Evolutionary conservation across 2,329 filamentous ascomycete genomes (phyloP).

Genomic region (Fonsecaea pedrosoi): DNA sequence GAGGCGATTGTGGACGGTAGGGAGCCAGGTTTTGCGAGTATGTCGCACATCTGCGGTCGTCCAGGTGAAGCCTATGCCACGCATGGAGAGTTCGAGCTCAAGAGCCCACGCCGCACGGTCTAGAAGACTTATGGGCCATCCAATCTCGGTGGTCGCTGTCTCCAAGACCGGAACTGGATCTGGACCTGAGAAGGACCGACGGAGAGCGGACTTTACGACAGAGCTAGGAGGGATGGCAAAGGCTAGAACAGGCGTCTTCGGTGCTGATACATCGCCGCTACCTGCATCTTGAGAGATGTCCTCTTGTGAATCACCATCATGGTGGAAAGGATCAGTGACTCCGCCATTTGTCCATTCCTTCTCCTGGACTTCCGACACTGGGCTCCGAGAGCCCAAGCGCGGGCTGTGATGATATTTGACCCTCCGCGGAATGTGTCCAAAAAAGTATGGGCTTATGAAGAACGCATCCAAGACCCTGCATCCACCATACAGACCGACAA

Average conservation of each 20-base stretch:
- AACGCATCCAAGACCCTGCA: constrained; percentile 53
- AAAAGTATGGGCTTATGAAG: constrained; percentile 52
- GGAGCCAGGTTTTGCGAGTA: constrained; percentile 53
- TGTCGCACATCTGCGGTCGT: constrained; percentile 55
- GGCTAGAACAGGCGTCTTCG: background rate
- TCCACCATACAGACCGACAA: constrained; percentile 53
- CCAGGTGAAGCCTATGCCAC: constrained; percentile 55
- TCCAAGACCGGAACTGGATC: constrained; percentile 46
- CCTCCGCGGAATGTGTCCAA: constrained; percentile 50
- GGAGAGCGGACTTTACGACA: constrained; percentile 12
- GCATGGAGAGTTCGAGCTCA: constrained; percentile 54
- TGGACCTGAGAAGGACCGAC: constrained; percentile 38
- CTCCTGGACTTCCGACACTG: constrained; percentile 23
- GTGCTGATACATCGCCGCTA: background rate
- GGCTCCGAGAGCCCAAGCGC: constrained; percentile 42
- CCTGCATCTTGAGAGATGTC: background rate
- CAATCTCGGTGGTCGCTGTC: constrained; percentile 48
- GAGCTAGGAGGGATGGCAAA: background rate
- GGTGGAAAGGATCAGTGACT: constrained; percentile 31
- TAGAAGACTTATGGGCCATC: constrained; percentile 48
- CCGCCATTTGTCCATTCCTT: constrained; percentile 35
- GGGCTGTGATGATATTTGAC: constrained; percentile 50
- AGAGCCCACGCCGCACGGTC: constrained; percentile 54
- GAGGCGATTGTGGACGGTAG: constrained; percentile 48
- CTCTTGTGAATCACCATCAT: constrained; percentile 7